Conservation (phyloP, 106 monocot genomes). For the Dioscorea zingiberensis region DNA sequence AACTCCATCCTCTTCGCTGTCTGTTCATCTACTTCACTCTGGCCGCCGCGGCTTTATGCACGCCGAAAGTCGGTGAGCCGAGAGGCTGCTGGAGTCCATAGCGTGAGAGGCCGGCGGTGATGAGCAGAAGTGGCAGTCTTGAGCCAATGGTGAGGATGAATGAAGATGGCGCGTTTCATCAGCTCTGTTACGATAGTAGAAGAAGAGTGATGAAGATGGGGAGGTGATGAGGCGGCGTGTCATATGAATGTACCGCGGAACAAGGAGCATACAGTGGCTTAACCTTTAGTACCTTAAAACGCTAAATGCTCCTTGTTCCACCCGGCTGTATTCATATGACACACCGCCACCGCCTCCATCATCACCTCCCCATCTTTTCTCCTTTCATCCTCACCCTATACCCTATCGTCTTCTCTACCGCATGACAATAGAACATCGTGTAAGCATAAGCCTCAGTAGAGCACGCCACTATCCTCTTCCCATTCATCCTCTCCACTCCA, state of each 20-base stretch:
- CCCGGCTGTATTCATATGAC: slow-evolving; percentile 34
- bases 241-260: slow-evolving; percentile 46
- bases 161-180: no score
- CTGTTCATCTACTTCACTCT: slow-evolving; percentile 17
- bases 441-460: slow-evolving; percentile 27
- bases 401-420: slow-evolving; percentile 8
- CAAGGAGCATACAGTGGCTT: slow-evolving; percentile 42
- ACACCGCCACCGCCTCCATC: slow-evolving; percentile 21
- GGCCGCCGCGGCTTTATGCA: slow-evolving; percentile 15
- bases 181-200: slow-evolving; percentile 26
- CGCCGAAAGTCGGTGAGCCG: no score
- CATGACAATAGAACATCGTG: slow-evolving; percentile 41
- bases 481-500: not conserved
- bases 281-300: slow-evolving; percentile 42
- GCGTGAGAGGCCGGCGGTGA: no score
- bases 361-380: slow-evolving; percentile 17
- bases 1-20: slow-evolving; percentile 8
- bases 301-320: slow-evolving; percentile 47
- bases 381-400: slow-evolving; percentile 26
- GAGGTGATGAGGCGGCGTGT: slow-evolving; percentile 19
- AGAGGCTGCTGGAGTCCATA: no score
- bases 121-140: no score
- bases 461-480: slow-evolving; percentile 26
- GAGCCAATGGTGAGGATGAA: no score
- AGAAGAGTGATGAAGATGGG: no score